Evolutionary conservation across 2,329 filamentous ascomycete genomes (phyloP).

Genomic region (Zalaria obscura): DNA sequence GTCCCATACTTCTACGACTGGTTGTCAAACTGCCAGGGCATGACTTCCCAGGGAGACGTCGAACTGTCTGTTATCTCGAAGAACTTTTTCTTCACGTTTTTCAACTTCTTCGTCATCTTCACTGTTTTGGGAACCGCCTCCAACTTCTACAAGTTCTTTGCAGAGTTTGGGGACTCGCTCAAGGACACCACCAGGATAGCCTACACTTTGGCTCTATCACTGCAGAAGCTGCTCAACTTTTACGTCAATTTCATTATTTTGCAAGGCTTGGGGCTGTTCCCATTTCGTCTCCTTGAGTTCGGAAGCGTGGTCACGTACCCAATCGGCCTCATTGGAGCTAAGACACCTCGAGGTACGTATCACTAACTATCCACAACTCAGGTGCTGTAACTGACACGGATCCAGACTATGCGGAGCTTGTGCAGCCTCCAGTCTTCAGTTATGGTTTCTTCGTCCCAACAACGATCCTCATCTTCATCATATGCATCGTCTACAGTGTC

Average conservation of each 20-base stretch:
- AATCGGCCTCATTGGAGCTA: slow-evolving; percentile 61
- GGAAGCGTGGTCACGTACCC: slow-evolving; percentile 76
- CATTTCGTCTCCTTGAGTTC: slow-evolving; percentile 80
- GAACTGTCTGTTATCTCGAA: slow-evolving; percentile 93
- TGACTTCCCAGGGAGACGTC: slow-evolving; percentile 87
- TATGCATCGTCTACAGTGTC: slow-evolving; percentile 90
- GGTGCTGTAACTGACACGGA: background rate
- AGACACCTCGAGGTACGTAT: slow-evolving; percentile 55
- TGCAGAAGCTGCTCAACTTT: slow-evolving; percentile 64
- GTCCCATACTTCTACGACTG: slow-evolving; percentile 94
- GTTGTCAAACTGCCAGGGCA: slow-evolving; percentile 80
- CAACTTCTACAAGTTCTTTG: slow-evolving; percentile 52
- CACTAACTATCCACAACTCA: background rate
- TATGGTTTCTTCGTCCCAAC: slow-evolving; percentile 95
- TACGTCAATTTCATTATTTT: slow-evolving; percentile 91
- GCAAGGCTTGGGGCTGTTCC: slow-evolving; percentile 85
- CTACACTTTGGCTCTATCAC: slow-evolving; percentile 56
- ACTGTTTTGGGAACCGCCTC: slow-evolving; percentile 73
- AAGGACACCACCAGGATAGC: slow-evolving; percentile 70
- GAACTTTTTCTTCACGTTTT: slow-evolving; percentile 99
- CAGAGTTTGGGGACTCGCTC: slow-evolving; percentile 55
- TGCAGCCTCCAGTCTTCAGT: slow-evolving; percentile 73
- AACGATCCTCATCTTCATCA: slow-evolving; percentile 81
- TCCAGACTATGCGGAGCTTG: slow-evolving; percentile 64
- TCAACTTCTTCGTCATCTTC: slow-evolving; percentile 96